These are phyloP conservation scores for Plasmopara halstedii DNA, from an alignment of 352 stramenopile genomes.

Conservation along the genomic window DNA sequence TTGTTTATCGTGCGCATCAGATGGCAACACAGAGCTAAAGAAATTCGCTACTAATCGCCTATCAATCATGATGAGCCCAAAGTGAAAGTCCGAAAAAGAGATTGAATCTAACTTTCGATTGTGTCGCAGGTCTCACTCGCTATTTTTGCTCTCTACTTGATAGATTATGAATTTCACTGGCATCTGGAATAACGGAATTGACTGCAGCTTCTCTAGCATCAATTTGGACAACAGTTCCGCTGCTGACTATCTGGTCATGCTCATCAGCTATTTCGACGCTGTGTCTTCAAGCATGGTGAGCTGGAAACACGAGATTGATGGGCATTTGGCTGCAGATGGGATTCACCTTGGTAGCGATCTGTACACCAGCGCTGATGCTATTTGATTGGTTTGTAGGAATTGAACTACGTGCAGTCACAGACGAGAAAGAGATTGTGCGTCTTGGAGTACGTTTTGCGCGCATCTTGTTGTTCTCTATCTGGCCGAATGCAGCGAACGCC, in stretches of 20 bases:
- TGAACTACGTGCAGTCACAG: constrained; percentile 12
- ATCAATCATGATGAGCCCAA: constrained; percentile 15
- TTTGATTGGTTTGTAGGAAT: constrained; percentile 25
- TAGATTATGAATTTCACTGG: constrained; percentile 67
- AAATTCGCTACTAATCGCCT: constrained; percentile 18
- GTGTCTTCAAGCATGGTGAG: constrained; percentile 59
- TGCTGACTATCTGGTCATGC: constrained; percentile 54
- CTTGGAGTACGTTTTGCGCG: constrained; percentile 20
- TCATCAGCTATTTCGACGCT: constrained; percentile 66
- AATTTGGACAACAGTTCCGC: constrained; percentile 59
- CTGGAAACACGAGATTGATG: constrained; percentile 45
- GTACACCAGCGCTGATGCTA: constrained; percentile 18
- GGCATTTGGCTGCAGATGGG: constrained; percentile 72
- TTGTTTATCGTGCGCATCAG: too few species aligned
- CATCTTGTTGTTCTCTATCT: constrained; percentile 23
- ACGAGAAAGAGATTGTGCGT: constrained; percentile 13
- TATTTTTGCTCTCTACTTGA: constrained; percentile 63
- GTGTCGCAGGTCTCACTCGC: constrained; percentile 63
- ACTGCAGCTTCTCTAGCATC: constrained; percentile 61
- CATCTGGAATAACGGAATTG: constrained; percentile 58
- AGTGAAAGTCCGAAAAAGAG: constrained; percentile 33
- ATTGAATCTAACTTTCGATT: constrained; percentile 52
- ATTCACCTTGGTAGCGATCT: constrained; percentile 16
- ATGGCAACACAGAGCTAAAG: constrained; percentile 17
- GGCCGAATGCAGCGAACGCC: constrained; percentile 21